Evolutionary conservation across 768 basidiomycete species (phyloP), one percentile per base, ranked within the genome.

Genomic region (Boletus coccyginus): DNA sequence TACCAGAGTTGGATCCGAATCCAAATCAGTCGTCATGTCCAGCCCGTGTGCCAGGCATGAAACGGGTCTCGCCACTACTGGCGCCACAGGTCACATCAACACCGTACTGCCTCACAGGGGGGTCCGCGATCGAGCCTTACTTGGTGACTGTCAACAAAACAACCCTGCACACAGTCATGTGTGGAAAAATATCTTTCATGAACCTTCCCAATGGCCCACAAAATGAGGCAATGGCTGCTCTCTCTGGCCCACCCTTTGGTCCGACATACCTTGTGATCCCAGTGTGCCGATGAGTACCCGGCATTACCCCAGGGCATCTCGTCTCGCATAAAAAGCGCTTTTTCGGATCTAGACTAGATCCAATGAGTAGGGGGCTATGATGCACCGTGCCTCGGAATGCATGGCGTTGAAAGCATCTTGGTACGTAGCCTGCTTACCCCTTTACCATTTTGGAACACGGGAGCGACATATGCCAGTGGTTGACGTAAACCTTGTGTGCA

Each of bases 141-240:
- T 77, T 21, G 73, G 61, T 24, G 27, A 27, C 27, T 27, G 27
- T 27, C 27, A 27, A 27, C 4, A 27, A 27, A 27, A 5, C 27
- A 27, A 27, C 27, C 27, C 27, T 27, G 27, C 27, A 27, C 27
- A 27, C 27, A 27, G 27, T 27, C 27, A 27, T 27, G 27, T 60
- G 62, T 2, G 43, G 56, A 27, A 4, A 41, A 19, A 35, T 69
- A 33, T 45, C 52, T 12, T 16, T 74, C n/a, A 43, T 44, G 1
- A 74, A 75, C 57, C 64, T 74, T 13, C 59, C 70, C 0, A 73
- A 75, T 7, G 62, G 64, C 1, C 21, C 68, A 19, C 53, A 57
- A 29, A n/a, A 58, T 19, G 56, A 53, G 4, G 27, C 71, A 9
- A 46, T 57, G 35, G 39, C 63, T 38, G 56, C 56, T 35, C 50